Base-by-base conservation (phyloP, 139 green algal genomes). In the Tetradesmus lagerheimii region DNA sequence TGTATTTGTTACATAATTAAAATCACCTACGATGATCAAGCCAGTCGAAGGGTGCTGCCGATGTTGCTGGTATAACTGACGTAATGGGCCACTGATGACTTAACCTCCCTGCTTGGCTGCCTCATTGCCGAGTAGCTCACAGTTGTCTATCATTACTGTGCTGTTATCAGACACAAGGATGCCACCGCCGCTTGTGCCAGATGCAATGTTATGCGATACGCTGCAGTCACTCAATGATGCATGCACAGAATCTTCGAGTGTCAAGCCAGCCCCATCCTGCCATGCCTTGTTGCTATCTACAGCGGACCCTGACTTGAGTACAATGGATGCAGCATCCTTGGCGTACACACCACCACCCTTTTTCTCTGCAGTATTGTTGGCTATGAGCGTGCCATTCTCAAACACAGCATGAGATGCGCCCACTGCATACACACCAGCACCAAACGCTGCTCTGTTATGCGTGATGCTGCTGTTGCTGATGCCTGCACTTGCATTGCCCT, bases 381-480 rank as follows among this genome's bases (percentile, higher is more conserved):
- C 50, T n/a, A 39, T 0, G 0, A 27, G 38, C 31, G 39, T 47
- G 18, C 29, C 12, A 43, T 74, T 29, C 20, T 20, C 35, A 12
- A 86, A 25, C 14, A n/a, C 27, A 27, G n/a, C 45, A 8, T 15
- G 5, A 12, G 80, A 34, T 15, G 38, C n/a, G 31, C 66, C 45
- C 3, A 35, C 6, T 4, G 57, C 29, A 20, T 35, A 31, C 4
- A 86, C 2, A 31, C 27, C 80, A 25, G 29, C 45, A 29, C 80
- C 80, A n/a, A 34, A 50, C 3, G 45, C 25, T 75, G 80, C 43
- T 75, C 4, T 14, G 45, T 86, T 74, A 31, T 50, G n/a, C 20
- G 45, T 74, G n/a, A 86, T 53, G 18, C 75, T 39, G 80, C 45
- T 74, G 80, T 47, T 74, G 45, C 15, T n/a, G 4, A 86, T 71